These are phyloP conservation scores for Cryptosporidium bovis DNA, from an alignment of 169 alveolate genomes.

Conservation along the genomic window DNA sequence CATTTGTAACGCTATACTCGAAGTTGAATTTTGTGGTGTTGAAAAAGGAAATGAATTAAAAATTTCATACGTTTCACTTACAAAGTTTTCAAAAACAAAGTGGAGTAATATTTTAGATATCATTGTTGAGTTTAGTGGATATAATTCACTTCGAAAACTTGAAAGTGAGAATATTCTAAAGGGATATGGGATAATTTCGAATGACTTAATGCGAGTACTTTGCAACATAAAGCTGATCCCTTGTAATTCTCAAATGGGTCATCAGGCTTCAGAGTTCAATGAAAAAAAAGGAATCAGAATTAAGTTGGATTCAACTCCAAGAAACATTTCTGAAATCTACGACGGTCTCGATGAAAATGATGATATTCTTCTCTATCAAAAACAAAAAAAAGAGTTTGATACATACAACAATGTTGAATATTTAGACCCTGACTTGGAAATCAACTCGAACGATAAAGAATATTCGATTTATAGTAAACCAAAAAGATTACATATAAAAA, in stretches of 20 bases:
- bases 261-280: not conserved
- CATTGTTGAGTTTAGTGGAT: slow-evolving; percentile 55
- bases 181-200: not conserved
- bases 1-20: slow-evolving; percentile 6
- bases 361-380: not conserved
- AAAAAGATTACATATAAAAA: slow-evolving; percentile 1
- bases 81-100: slow-evolving; percentile 43
- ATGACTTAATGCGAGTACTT: not conserved
- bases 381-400: slow-evolving; percentile 14
- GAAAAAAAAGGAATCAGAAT: not conserved
- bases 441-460: slow-evolving; percentile 31
- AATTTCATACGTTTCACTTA: slow-evolving; percentile 18
- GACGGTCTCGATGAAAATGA: slow-evolving; percentile 68
- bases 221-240: not conserved
- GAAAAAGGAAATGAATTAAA: not conserved
- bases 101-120: slow-evolving; percentile 62
- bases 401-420: slow-evolving; percentile 9
- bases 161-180: not conserved
- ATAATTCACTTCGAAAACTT: not conserved
- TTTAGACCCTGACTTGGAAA: not conserved
- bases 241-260: slow-evolving; percentile 9
- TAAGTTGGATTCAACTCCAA: not conserved
- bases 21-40: not conserved
- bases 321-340: not conserved
- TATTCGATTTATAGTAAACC: not conserved